Conservation (phyloP, 306 rosid species). For the Abrus precatorius region DNA sequence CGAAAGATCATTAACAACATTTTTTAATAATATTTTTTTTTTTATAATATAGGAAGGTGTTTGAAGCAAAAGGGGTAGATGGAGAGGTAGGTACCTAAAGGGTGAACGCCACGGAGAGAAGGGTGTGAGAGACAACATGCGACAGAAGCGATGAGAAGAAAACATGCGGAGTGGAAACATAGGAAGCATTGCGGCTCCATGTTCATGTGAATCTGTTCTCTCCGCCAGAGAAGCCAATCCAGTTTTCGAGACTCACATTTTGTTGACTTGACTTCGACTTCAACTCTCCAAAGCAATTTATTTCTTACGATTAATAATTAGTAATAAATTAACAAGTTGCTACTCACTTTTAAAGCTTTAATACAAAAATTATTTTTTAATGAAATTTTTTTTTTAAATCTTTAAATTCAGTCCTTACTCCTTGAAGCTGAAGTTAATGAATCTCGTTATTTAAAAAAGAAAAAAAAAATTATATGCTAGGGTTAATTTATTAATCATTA, state of each 20-base stretch:
- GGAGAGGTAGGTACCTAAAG: slow-evolving; percentile 67
- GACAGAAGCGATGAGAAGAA: slow-evolving; percentile 53
- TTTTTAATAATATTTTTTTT: too few species aligned
- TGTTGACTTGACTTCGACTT: slow-evolving; percentile 37
- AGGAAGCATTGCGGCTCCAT: slow-evolving; percentile 45
- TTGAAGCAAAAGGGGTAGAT: slow-evolving; percentile 26
- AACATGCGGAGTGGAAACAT: slow-evolving; percentile 48
- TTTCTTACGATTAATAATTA: too few species aligned
- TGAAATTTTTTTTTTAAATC: too few species aligned
- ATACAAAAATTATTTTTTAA: too few species aligned
- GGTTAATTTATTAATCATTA: too few species aligned
- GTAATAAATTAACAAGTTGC: too few species aligned
- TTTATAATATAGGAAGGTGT: neutral
- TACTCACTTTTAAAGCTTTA: too few species aligned
- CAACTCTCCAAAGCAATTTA: neutral
- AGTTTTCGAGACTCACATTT: neutral
- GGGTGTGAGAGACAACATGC: slow-evolving; percentile 50
- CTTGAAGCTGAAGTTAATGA: too few species aligned
- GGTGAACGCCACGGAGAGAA: slow-evolving; percentile 74
- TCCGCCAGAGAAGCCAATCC: neutral
- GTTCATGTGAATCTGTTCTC: neutral
- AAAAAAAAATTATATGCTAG: too few species aligned
- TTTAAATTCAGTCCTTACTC: too few species aligned
- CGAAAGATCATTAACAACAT: too few species aligned
- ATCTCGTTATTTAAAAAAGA: too few species aligned